Base-by-base conservation (phyloP, 306 rosid species). In the Delonix regia region DNA sequence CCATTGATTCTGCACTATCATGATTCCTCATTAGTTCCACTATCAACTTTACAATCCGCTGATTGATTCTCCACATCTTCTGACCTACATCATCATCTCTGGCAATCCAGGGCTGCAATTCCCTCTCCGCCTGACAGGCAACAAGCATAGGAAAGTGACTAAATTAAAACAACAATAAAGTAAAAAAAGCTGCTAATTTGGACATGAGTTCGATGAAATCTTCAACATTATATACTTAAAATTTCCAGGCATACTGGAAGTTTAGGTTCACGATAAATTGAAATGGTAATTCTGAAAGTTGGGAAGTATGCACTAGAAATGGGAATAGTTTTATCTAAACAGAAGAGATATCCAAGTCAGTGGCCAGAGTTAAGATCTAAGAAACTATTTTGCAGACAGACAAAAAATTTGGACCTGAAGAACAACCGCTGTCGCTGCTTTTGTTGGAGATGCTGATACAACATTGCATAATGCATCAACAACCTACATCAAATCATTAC, bases 381-480 rank as follows among this genome's bases (percentile, higher is more conserved):
- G 66, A 34, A 70, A 49, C 22, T 30, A 64, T 57, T 80, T 79
- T 16, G 55, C 64, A 73, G 52, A 59, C 66, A 67, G 83, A 47
- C 33, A 77, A 78, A 80, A 86, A 62, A 59, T 76, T 81, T 61
- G 63, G 59, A 95, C 99, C 99, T 95, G 98, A 87, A 95, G 98
- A 73, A 95, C 94, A 55, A 95, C 87, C 68, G 99, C 99, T 15
- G 99, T 85, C 22, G 99, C 91, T 47, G 98, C 99, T 86, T 91
- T 95, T 9, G 91, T 74, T 44, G 99, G 99, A 70, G 97, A 87
- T 49, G 97, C 93, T 42, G 95, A 88, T 72, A 95, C 99, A 67
- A 95, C 99, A 61, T 95, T 91, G 91, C 97, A 95, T 80, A 95
- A 83, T 71, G 99, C 99, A 85, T 92, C 99, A 73, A 95, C 95